These are phyloP conservation scores for Saccharomycopsis hybrid DNA, from an alignment of 1,139 yeast genomes.

Conservation along the genomic window DNA sequence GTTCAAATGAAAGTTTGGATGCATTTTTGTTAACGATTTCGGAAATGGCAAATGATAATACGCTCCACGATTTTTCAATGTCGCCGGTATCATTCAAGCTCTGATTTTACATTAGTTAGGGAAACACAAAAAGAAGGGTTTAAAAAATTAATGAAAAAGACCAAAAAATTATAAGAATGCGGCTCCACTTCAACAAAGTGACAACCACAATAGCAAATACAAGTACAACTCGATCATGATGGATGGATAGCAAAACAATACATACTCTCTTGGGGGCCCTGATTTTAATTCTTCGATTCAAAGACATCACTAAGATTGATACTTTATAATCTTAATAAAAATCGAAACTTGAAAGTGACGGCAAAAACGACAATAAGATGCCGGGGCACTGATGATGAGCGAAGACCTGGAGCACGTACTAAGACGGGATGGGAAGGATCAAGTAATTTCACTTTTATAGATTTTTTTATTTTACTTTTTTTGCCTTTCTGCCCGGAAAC, in stretches of 20 bases:
- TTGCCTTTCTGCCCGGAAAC: background rate
- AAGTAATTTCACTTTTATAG: background rate
- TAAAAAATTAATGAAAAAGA: no score
- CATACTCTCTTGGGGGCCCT: slow-evolving; percentile 7
- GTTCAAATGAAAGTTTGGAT: slow-evolving; percentile 74
- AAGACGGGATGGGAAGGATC: no score
- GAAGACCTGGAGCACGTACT: no score
- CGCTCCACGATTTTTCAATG: slow-evolving; percentile 64
- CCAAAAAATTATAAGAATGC: no score
- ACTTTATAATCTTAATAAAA: slow-evolving; percentile 11
- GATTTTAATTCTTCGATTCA: slow-evolving; percentile 2
- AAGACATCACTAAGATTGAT: background rate
- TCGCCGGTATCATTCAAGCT: slow-evolving; percentile 39
- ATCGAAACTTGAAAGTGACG: background rate
- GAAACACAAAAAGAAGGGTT: no score
- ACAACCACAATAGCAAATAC: no score
- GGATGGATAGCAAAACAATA: background rate
- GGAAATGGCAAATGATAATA: slow-evolving; percentile 64
- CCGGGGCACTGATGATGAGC: no score
- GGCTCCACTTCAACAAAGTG: no score
- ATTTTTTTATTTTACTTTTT: no score
- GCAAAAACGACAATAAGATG: no score
- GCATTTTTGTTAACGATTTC: slow-evolving; percentile 75
- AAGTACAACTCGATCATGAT: no score
- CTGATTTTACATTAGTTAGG: slow-evolving; percentile 10